A percentile compares a stretch with the other conserved stretches of the same genome.
These are phyloP conservation scores for Teratosphaeria pseudoeucalypti DNA, from an alignment of 2,329 filamentous ascomycete genomes.

Conservation along the genomic window DNA sequence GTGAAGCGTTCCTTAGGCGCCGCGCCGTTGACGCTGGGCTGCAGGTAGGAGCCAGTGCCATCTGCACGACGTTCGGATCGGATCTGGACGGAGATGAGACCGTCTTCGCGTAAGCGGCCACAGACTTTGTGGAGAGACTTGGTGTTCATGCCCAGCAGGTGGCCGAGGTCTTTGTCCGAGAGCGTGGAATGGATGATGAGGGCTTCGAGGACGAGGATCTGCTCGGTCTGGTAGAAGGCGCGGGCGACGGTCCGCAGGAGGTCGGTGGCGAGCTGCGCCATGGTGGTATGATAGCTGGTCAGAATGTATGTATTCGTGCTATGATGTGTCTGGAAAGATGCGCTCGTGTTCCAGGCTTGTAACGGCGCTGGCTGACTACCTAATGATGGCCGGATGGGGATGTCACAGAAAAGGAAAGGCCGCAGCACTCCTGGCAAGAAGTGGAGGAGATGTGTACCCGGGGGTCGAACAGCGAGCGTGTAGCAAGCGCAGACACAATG, in stretches of 20 bases:
- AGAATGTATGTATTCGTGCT: neutral
- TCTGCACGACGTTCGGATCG: conserved; percentile 26
- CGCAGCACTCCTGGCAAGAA: too few relatives aligned
- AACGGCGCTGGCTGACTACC: neutral
- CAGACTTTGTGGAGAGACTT: conserved; percentile 89
- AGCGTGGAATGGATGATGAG: conserved; percentile 63
- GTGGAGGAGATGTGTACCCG: neutral
- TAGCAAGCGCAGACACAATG: conserved; percentile 15
- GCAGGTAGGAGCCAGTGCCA: conserved; percentile 16
- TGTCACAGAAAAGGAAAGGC: neutral
- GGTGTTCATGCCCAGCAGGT: conserved; percentile 76
- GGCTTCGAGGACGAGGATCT: conserved; percentile 73
- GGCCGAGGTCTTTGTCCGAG: conserved; percentile 77
- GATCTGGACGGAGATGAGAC: conserved; percentile 70
- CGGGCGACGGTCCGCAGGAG: conserved; percentile 79
- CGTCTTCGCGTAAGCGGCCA: conserved; percentile 73
- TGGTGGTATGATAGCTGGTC: conserved; percentile 14
- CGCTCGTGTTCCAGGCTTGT: neutral
- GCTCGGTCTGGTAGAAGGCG: conserved; percentile 76
- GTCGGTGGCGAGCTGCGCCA: conserved; percentile 56
- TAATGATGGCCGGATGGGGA: neutral
- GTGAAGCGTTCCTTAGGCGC: conserved; percentile 25
- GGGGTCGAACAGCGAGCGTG: neutral
- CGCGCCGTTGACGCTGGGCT: conserved; percentile 5
- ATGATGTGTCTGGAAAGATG: neutral